Evolutionary conservation across 108 stramenopile species (phyloP).

Genomic region (Seminavis robusta): DNA sequence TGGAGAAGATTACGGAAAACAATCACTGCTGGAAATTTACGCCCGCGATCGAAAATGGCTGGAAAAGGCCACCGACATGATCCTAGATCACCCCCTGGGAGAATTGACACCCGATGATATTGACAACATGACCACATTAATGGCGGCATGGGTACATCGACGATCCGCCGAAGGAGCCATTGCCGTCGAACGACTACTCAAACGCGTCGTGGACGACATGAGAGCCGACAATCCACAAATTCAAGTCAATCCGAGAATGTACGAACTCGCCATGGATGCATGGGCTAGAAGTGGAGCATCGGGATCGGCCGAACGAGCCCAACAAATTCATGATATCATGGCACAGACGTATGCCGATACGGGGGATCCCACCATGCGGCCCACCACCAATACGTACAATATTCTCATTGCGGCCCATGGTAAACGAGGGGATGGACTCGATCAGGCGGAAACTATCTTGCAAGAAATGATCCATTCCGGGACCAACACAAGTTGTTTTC

Average conservation of each 20-base stretch:
- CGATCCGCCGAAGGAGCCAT: conserved; percentile 43
- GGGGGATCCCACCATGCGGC: conserved; percentile 35
- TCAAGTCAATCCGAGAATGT: conserved; percentile 42
- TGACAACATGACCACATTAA: conserved; percentile 43
- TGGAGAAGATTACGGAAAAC: no score
- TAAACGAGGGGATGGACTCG: conserved; percentile 44
- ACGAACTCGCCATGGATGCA: conserved; percentile 48
- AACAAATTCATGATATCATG: conserved; percentile 54
- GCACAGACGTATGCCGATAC: conserved; percentile 38
- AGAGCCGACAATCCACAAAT: conserved; percentile 27
- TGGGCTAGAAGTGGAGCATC: conserved; percentile 59
- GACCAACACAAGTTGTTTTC: conserved; percentile 26
- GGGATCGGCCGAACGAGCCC: conserved; percentile 56
- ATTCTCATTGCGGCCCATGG: conserved; percentile 68
- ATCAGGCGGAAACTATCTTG: conserved; percentile 50
- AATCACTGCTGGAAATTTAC: no score
- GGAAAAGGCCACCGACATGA: conserved; percentile 29
- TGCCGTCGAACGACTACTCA: conserved; percentile 53
- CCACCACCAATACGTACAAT: conserved; percentile 54
- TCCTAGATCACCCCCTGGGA: conserved; percentile 38
- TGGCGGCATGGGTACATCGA: conserved; percentile 57
- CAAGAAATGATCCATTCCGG: conserved; percentile 53
- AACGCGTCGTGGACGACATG: conserved; percentile 63
- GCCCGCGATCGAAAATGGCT: no score
- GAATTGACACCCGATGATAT: conserved; percentile 56